Evolutionary conservation across 225 moss, liverwort and hornwort genomes (phyloP), one percentile per base, ranked within the genome.

Genomic region (Physcomitrellopsis africana): DNA sequence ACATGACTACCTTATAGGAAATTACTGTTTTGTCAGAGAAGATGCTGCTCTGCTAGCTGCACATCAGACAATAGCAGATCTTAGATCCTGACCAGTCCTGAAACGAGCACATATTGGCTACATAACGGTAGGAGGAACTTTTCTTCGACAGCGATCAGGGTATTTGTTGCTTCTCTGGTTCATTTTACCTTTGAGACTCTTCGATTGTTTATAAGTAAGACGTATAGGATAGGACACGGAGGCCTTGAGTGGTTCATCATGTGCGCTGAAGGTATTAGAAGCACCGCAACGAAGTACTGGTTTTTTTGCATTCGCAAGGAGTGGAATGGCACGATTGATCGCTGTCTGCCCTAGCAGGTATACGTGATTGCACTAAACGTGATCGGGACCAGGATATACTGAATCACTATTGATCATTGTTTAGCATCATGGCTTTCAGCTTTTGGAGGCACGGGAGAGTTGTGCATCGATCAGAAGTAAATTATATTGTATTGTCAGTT

Each of bases 321-420:
- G 65, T 96, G 94, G 96, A 89, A 91, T 72, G 86, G 86, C 57
- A 83, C 94, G 74, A 81, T 96, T 71, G 96, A 96, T 67, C 86
- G 96, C 42, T 94, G 86, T 76, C 75, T 96, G 74, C 92, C 96
- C 45, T 94, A 91, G 76, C 96, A 92, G 84, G 94, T 96, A 43
- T n/a, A n/a, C n/a, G n/a, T n/a, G n/a, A n/a, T 51, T 89, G 96
- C 57, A 82, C 82, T 49, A 92, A 94, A 79, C 87, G 94, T 74
- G 96, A 96, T 51, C 94, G 96, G 96, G 96, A 96, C 73, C 92
- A 91, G 83, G 96, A 96, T 70, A 92, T 96, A 49, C 43, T 96
- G 76, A 86, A 69, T 32, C 92, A 94, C 37, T 96, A 92, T 70
- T 85, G 92, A 48, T 76, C 91, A 83, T 72, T 92, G 89, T 93